Evolutionary conservation across 805 yeast genomes (phyloP), one percentile per base, ranked within the genome.

Genomic region (Saccharomycopsis synnaedendra): DNA sequence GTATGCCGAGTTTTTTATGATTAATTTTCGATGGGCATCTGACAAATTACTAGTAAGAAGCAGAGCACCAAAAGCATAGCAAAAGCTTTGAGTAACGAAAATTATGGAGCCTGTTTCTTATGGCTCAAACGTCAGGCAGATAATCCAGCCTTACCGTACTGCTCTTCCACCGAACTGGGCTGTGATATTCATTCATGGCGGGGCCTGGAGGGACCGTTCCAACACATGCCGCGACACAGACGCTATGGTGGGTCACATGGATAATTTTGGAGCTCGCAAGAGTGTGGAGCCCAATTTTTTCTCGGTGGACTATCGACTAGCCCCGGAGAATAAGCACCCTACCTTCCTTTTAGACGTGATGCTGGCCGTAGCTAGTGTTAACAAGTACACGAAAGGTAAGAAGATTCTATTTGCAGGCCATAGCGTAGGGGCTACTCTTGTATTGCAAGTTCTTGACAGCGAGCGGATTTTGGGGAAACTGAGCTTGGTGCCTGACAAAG

Each of bases 191-290:
- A 71, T 86, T 38, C 96, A 86, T 62, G 96, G 96, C 1, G 96
- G 96, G 0, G 94, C 88, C 0, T 86, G 95, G 95, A 69, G 85
- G 52, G 94, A 83, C 57, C 75, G 78, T 1, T 59, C 53, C 3
- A 80, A 82, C 58, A 80, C 88, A 0, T 71, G 64, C 31, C 62
- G 70, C 38, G 90, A 82, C 56, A 77, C 75, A 46, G 55, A 53
- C 8, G 49, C 78, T 41, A 42, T 56, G 5, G 38, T 43, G 4
- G 19, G 44, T 55, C n/a, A 47, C 27, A 46, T 10, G 6, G 10
- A 4, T 6, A 8, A 31, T 42, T 9, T n/a, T n/a, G 19, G 47
- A 63, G 5, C 41, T 3, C 5, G 36, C 7, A 29, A 39, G 27
- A 10, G 39, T 7, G 39, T n/a, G 10, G 9, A 29, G 7, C 49